Evolutionary conservation across 371 early-diverging fungal genomes (phyloP).

Genomic region (Syncephalastrum contaminatum): DNA sequence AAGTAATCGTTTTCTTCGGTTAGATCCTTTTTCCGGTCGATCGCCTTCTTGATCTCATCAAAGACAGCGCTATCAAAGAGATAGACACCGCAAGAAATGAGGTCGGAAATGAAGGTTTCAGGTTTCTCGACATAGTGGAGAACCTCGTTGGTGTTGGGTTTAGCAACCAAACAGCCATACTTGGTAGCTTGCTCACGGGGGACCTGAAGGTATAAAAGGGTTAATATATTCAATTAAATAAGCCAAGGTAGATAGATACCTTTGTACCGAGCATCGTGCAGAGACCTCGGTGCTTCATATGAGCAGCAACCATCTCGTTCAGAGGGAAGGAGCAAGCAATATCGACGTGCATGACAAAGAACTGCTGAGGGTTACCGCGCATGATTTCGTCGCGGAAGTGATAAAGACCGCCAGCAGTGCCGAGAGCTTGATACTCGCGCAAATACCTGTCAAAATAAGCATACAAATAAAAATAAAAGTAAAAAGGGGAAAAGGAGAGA

Average conservation of each 20-base stretch:
- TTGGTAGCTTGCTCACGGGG: slow-evolving; percentile 73
- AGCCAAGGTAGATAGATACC: slow-evolving; percentile 44
- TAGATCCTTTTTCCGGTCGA: slow-evolving; percentile 51
- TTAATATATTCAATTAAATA: too few relatives aligned
- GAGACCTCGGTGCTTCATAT: slow-evolving; percentile 72
- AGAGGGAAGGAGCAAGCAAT: slow-evolving; percentile 94
- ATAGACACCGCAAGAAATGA: slow-evolving; percentile 94
- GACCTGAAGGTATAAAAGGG: slow-evolving; percentile 43
- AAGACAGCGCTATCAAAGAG: slow-evolving; percentile 87
- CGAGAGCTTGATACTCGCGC: slow-evolving; percentile 94
- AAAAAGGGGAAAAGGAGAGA: slow-evolving; percentile 1
- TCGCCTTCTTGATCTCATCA: slow-evolving; percentile 77
- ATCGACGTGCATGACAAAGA: slow-evolving; percentile 96
- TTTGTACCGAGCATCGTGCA: slow-evolving; percentile 88
- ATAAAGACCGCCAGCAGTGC: slow-evolving; percentile 96
- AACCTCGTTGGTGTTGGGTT: slow-evolving; percentile 81
- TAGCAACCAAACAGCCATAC: slow-evolving; percentile 93
- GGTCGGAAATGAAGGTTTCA: slow-evolving; percentile 89
- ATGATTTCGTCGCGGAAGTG: slow-evolving; percentile 97
- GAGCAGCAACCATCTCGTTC: slow-evolving; percentile 79
- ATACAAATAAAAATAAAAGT: slow-evolving; percentile 3
- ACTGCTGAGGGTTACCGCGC: slow-evolving; percentile 83
- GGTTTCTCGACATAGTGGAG: slow-evolving; percentile 98
- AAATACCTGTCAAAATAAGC: slow-evolving; percentile 67
- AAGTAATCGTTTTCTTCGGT: slow-evolving; percentile 55